Conservation (phyloP, 768 basidiomycete species). For the Suillus lakei region DNA sequence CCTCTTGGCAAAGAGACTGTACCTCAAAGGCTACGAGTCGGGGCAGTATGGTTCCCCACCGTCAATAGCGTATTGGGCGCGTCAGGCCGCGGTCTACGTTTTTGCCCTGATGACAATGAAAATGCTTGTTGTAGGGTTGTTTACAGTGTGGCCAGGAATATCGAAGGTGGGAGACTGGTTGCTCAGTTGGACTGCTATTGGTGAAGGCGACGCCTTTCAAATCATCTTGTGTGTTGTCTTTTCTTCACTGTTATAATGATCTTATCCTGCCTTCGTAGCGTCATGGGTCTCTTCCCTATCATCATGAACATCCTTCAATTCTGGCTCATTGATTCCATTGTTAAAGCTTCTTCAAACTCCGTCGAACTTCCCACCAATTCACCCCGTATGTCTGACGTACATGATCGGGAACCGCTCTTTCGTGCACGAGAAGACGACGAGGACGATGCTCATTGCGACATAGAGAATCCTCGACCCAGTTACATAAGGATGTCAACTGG, state of each 20-base stretch:
- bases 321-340: conserved; percentile 93
- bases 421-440: conserved; percentile 60
- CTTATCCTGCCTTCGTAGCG: conserved; percentile 46
- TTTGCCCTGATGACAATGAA: conserved; percentile 87
- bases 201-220: conserved; percentile 65
- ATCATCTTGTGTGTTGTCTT: conserved; percentile 73
- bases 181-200: conserved; percentile 75
- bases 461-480: conserved; percentile 48
- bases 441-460: conserved; percentile 44
- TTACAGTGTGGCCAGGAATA: conserved; percentile 72
- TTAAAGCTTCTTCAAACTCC: conserved; percentile 64
- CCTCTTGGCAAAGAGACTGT: conserved; percentile 64
- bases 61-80: conserved; percentile 68
- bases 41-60: conserved; percentile 92
- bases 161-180: conserved; percentile 86
- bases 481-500: conserved; percentile 40
- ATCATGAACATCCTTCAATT: conserved; percentile 91
- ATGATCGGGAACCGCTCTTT: conserved; percentile 70
- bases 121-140: conserved; percentile 78
- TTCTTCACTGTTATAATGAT: background rate
- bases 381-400: conserved; percentile 41
- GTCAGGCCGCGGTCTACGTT: conserved; percentile 84
- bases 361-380: conserved; percentile 46
- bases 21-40: conserved; percentile 78
- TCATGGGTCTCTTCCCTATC: conserved; percentile 92